Conservation (phyloP, 345 rosid species). For the Eucalyptus pauciflora region DNA sequence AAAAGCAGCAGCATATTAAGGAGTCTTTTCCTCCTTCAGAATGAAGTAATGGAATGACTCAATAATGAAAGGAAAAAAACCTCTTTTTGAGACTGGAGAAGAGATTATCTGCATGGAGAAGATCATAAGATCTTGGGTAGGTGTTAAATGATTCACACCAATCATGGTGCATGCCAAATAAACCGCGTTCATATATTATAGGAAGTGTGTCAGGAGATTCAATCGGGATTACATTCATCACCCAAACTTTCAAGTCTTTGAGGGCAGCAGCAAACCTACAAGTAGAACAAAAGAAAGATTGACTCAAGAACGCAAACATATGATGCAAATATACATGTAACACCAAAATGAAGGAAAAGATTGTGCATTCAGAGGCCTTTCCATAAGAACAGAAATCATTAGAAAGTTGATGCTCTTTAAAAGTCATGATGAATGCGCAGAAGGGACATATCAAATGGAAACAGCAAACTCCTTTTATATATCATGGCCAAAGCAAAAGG, state of each 20-base stretch:
- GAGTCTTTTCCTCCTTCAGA: background rate
- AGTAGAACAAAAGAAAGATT: background rate
- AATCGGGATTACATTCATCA: constrained; percentile 25
- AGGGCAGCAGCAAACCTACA: constrained; percentile 31
- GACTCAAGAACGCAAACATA: background rate
- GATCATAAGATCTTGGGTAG: constrained; percentile 33
- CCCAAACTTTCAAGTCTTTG: constrained; percentile 27
- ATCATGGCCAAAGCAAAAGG: background rate
- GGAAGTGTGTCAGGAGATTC: constrained; percentile 31
- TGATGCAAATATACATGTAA: background rate
- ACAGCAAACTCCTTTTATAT: background rate
- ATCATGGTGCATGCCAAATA: constrained; percentile 34
- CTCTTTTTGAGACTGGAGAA: constrained; percentile 29
- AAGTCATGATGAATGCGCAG: background rate
- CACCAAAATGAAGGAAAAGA: background rate
- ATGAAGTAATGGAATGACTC: background rate
- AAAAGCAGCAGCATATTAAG: background rate
- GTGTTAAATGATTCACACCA: constrained; percentile 44
- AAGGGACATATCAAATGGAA: background rate
- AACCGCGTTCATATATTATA: constrained; percentile 28
- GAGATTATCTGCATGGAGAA: constrained; percentile 40
- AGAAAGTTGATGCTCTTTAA: background rate
- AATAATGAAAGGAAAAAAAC: background rate
- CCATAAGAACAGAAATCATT: background rate
- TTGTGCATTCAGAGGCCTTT: background rate